Evolutionary conservation across 2,329 filamentous ascomycete species (phyloP), one percentile per base, ranked within the genome.

Genomic region (Aspergillus tanneri): DNA sequence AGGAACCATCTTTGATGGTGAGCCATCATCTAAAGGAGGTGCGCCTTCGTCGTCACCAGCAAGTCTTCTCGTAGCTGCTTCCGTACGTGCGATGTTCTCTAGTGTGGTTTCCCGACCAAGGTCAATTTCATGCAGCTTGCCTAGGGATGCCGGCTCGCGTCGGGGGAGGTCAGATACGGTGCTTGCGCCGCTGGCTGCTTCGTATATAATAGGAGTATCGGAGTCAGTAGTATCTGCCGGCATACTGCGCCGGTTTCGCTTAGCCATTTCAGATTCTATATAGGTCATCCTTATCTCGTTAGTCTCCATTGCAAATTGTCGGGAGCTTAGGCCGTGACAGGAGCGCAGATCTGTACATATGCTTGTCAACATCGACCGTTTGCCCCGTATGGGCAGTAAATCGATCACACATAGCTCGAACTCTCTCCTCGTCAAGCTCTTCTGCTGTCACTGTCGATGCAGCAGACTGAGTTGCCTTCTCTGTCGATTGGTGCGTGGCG

Each of bases 231-330:
- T 42, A 25, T 67, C 57, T 37, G 47, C 39, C 3, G 53, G 46
- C 23, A 56, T 46, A 24, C 55, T 52, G 37, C 55, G 61, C 25
- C 62, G 60, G 43, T 68, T 66, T 61, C 74, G 71, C 69, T 80
- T 81, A 76, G 81, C 81, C 72, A 85, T 70, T 66, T 83, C 81
- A 52, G 80, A 77, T 65, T 85, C 82, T 86, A 86, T 78, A 72
- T 80, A 86, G 58, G 77, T 77, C 74, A 80, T 79, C 81, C 82
- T 85, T 78, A 77, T 74, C 72, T 71, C 70, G 79, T 85, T 79
- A 85, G 80, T 71, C 61, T 53, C 56, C 58, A 60, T 65, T 58
- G 34, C 46, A 46, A 27, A 5, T 5, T 27, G 24, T 4, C 49
- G 12, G 16, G 45, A 43, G 44, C 43, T 40, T 5, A 24, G 46